Conservation (phyloP, 345 rosid species). For the Tarenaya hassleriana region DNA sequence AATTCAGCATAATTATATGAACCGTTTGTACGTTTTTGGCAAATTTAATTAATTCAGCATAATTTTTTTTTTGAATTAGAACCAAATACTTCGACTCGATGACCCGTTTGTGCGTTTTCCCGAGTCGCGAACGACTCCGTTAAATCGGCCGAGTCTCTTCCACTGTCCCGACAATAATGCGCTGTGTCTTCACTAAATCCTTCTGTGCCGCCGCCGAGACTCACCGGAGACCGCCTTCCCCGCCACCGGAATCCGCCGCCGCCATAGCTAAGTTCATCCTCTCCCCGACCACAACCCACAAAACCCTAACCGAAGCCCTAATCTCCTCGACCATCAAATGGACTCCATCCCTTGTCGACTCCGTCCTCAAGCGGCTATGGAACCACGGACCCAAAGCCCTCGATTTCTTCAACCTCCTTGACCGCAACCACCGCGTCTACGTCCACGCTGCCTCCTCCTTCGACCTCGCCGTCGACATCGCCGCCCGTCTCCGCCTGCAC, state of each 20-base stretch:
- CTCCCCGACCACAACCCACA: slow-evolving; percentile 27
- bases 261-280: slow-evolving; percentile 38
- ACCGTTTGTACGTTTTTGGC: no score
- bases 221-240: slow-evolving; percentile 21
- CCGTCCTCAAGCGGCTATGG: slow-evolving; percentile 68
- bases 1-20: no score
- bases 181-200: slow-evolving; percentile 20
- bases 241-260: slow-evolving; percentile 19
- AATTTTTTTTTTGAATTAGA: no score
- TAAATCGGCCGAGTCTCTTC: no score
- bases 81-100: no score
- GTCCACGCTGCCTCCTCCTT: slow-evolving; percentile 59
- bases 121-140: no score
- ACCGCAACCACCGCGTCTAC: slow-evolving; percentile 42
- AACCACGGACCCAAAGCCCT: slow-evolving; percentile 82
- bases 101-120: no score
- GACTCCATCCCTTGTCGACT: slow-evolving; percentile 61
- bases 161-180: slow-evolving; percentile 5
- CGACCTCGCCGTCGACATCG: slow-evolving; percentile 75
- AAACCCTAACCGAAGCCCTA: slow-evolving; percentile 35
- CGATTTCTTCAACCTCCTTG: slow-evolving; percentile 59
- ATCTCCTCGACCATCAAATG: slow-evolving; percentile 41
- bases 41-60: no score
- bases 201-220: slow-evolving; percentile 18
- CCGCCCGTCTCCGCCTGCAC: slow-evolving; percentile 65